A percentile compares a stretch with the other conserved stretches of the same genome.
phyloP scores from a whole-genome alignment of 306 rosid genomes.

The Datisca glomerata region DNA sequence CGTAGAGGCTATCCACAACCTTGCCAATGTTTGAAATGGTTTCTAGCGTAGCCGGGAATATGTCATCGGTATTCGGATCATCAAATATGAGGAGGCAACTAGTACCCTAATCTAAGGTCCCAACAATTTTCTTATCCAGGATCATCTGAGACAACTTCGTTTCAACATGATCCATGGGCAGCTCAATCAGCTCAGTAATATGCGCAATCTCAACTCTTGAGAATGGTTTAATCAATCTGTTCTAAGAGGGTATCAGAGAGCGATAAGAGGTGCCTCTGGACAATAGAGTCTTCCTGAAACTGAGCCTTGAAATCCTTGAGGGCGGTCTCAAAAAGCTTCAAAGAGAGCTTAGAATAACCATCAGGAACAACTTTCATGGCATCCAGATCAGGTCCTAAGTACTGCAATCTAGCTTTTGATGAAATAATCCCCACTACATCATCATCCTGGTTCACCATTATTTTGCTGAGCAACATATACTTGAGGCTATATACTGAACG shows the following conservation, averaged over 20 bases:
- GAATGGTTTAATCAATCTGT: slow-evolving; percentile 84
- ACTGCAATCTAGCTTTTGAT: slow-evolving; percentile 72
- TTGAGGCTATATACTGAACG: slow-evolving; percentile 79
- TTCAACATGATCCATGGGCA: slow-evolving; percentile 38
- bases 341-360: slow-evolving; percentile 77
- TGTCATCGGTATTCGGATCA: slow-evolving; percentile 28
- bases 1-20: slow-evolving; percentile 81
- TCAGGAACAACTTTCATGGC: slow-evolving; percentile 95
- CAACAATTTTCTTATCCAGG: slow-evolving; percentile 35
- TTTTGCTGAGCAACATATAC: slow-evolving; percentile 73
- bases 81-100: slow-evolving; percentile 33
- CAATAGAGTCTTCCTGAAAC: slow-evolving; percentile 86
- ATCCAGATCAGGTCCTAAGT: slow-evolving; percentile 76
- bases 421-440: slow-evolving; percentile 74
- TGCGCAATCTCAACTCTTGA: slow-evolving; percentile 83
- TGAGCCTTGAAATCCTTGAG: slow-evolving; percentile 59
- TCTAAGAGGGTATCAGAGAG: slow-evolving; percentile 71
- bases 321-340: slow-evolving; percentile 69
- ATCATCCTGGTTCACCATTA: slow-evolving; percentile 82
- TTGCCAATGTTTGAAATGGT: slow-evolving; percentile 73
- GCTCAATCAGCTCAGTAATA: slow-evolving; percentile 77
- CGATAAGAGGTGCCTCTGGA: slow-evolving; percentile 75
- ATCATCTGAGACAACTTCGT: slow-evolving; percentile 35
- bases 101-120: slow-evolving; percentile 89
- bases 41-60: slow-evolving; percentile 48